Base-by-base conservation (phyloP, 257 asterid genomes). In the Nicotiana obtusifolia region DNA sequence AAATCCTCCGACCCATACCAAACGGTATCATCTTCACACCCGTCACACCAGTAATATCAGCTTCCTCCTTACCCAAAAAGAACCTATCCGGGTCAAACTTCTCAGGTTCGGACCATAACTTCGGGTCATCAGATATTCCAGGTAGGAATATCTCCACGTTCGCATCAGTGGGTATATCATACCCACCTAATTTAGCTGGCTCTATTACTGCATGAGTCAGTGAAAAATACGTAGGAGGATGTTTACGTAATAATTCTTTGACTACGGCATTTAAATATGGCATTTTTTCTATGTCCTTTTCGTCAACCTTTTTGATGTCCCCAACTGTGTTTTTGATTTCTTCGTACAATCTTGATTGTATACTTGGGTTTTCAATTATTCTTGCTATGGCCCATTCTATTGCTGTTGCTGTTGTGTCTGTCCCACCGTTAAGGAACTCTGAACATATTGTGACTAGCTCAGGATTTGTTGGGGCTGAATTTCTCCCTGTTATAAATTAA, bases 331-430 rank as follows among this genome's bases (percentile, higher is more conserved):
- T n/a, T 4, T 67, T 84, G 84, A 95, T 92, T 87, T 95, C 99
- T 2, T 93, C 91, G 83, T 86, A 85, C 35, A 95, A 64, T 5
- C 86, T 89, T 7, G 89, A 77, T 41, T 95, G 99, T 20, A 94
- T 91, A 0, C 64, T 60, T 1, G 95, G 97, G 47, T 95, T 90
- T 47, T 92, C 95, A 60, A 95, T 93, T 47, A 95, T 49, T 57
- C 98, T 81, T 9, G 92, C 99, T 4, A 92, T 73, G 49, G 93
- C 99, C 98, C 98, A 95, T 76, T 95, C 99, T 56, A 95, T 82
- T 5, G 97, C 96, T 10, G 98, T 93, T 41, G 88, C 99, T 1
- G 98, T 95, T 4, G 99, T 95, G 89, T 93, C 99, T 1, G 99
- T 95, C 14, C 99, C 99, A 15, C 99, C 99, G 78, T 93, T 95